Base-by-base conservation (phyloP, 1,284 basidiomycete species). In the Sphaerobolus stellatus region DNA sequence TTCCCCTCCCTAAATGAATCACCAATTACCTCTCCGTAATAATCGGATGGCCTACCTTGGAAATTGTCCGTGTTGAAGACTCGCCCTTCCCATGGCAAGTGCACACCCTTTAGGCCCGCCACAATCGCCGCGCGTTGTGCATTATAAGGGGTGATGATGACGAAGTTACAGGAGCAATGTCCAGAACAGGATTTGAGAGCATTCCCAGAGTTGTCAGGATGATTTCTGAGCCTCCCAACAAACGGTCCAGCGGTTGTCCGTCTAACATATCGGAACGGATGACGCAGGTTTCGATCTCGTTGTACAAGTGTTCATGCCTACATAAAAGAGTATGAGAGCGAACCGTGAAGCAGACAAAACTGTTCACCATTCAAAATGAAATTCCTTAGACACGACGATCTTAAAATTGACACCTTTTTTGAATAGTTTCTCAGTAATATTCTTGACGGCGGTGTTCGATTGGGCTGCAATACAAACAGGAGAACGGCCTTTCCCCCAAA, bases 261-360 rank as follows among this genome's bases (percentile, higher is more conserved):
- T 61, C 58, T 16, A 88, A 81, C 0, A 60, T 52, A 52, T 77
- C 69, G 9, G 84, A 83, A 6, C 69, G 64, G 48, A 90, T 82
- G 16, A 87, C 60, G 45, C 80, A 72, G 0, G 59, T 45, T 28
- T 64, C 54, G 22, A 84, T 63, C 14, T 69, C 58, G 6, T 66
- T 53, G 63, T 90, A 90, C 0, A 88, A 69, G 63, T 90, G 84
- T 56, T 88, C 86, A 71, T 90, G 86, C 87, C 88, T 90, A 50
- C 14, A 48, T 31, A 48, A 34, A 48, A 38, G 14, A 58, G 16
- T 7, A 41, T 16, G 36, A 28, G 18, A 28, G 50, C 36, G 47
- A 28, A 45, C 44, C 57, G 22, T 38, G 5, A 38, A 20, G 28
- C 22, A 54, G 18, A 28, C 56, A 45, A 38, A 25, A 16, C 66